Evolutionary conservation across 768 basidiomycete species (phyloP), one percentile per base, ranked within the genome.

Genomic region (Suillus hirtellus): DNA sequence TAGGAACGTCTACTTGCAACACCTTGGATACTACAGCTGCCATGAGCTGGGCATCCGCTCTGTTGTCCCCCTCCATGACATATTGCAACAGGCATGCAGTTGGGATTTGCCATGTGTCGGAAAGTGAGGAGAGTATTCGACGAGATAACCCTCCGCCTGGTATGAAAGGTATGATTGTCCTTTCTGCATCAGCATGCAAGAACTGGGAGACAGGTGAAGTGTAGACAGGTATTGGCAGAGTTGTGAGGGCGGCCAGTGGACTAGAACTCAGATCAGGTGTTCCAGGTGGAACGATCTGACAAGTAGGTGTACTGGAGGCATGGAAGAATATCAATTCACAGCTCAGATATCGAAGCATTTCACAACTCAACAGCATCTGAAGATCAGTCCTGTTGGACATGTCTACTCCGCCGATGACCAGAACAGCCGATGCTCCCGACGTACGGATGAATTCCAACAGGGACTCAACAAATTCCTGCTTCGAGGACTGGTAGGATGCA

Each of bases 41-140:
- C 47, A 91, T 78, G 42, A 87, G 70, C 21, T 80, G 78, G 0
- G 92, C 92, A 72, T 95, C 92, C 19, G 72, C 79, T 63, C 88
- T 80, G 68, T 95, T 95, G 72, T 95, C 93, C 2, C 93, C 92
- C 70, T 95, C 92, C 63, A 90, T 78, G 12, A 86, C 91, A 70
- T 91, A 94, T 54, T 91, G 89, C 55, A 92, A 77, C 11, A 94
- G 73, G 17, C 83, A 79, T 0, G 82, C 84, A 1, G 81, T 83
- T 27, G 88, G 87, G 47, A 84, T 80, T 21, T 78, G 68, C 81
- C 84, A 86, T 44, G 72, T 67, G 46, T 71, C 43, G 0, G 86
- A 81, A 31, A 93, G 69, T 8, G 89, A 82, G 2, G 80, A 80
- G 7, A 95, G 76, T 53, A 94, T 78, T 34, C 89, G 82, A 47